Conservation (phyloP, 2,329 filamentous ascomycete genomes). For the Cercospora zeae-maydis region DNA sequence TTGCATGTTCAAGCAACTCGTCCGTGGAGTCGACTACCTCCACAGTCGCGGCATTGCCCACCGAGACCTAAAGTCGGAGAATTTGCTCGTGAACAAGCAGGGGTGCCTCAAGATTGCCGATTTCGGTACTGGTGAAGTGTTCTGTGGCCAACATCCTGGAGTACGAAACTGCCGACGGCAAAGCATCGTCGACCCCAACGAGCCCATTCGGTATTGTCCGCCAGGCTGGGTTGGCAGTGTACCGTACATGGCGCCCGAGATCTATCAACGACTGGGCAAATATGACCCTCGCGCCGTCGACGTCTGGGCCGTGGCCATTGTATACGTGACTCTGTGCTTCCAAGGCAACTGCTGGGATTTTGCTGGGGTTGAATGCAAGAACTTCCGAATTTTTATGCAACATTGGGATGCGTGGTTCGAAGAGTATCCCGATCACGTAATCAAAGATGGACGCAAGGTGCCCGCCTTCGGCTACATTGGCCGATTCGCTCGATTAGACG, state of each 20-base stretch:
- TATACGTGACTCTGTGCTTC: slow-evolving; percentile 74
- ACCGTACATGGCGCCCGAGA: slow-evolving; percentile 85
- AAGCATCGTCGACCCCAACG: slow-evolving; percentile 69
- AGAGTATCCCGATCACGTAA: slow-evolving; percentile 50
- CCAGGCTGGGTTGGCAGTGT: slow-evolving; percentile 81
- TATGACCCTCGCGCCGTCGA: slow-evolving; percentile 78
- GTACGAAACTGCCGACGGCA: slow-evolving; percentile 52
- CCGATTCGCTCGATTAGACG: slow-evolving; percentile 63
- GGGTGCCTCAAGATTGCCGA: slow-evolving; percentile 88
- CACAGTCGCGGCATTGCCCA: slow-evolving; percentile 83
- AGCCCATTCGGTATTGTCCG: slow-evolving; percentile 64
- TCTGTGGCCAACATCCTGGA: slow-evolving; percentile 76
- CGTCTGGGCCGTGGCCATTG: slow-evolving; percentile 80
- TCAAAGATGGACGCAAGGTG: slow-evolving; percentile 45
- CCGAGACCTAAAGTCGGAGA: slow-evolving; percentile 87
- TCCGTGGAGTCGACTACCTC: slow-evolving; percentile 77
- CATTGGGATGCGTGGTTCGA: slow-evolving; percentile 68
- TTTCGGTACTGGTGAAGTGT: slow-evolving; percentile 86
- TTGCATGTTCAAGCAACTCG: slow-evolving; percentile 85
- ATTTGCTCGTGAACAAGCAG: slow-evolving; percentile 72
- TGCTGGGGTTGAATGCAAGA: slow-evolving; percentile 53
- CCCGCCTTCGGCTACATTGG: slow-evolving; percentile 59
- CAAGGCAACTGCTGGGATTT: slow-evolving; percentile 71
- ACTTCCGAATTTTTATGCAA: slow-evolving; percentile 62
- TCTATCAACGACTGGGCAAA: slow-evolving; percentile 62